Conservation (phyloP, 345 rosid species). For the Laguncularia racemosa region DNA sequence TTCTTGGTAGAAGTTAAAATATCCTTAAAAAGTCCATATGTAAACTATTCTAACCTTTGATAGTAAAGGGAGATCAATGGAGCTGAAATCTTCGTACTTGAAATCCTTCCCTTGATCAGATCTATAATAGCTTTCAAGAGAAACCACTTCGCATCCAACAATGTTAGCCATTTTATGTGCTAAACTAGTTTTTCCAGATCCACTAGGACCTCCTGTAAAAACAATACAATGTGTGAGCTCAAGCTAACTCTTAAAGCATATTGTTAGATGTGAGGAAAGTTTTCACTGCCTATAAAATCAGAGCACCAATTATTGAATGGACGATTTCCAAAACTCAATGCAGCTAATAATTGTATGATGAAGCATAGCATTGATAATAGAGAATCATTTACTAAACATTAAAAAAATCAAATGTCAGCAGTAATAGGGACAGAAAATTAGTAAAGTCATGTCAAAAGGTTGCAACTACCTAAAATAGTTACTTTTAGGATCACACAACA, state of each 20-base stretch:
- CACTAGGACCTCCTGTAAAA: conserved; percentile 97
- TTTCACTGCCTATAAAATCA: no score
- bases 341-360: no score
- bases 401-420: no score
- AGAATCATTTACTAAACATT: no score
- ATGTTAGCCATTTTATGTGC: conserved; percentile 99
- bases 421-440: no score
- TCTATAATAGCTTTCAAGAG: conserved; percentile 92
- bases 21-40: not conserved
- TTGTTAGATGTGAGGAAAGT: not conserved
- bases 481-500: no score
- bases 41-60: conserved; percentile 52
- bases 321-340: no score
- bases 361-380: no score
- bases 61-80: conserved; percentile 83
- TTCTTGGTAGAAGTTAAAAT: no score
- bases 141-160: conserved; percentile 98
- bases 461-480: no score
- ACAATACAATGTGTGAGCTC: conserved; percentile 7
- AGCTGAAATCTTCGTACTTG: conserved; percentile 86
- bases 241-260: conserved; percentile 1
- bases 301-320: no score
- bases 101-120: conserved; percentile 80
- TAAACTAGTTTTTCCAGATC: conserved; percentile 98
- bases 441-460: no score